phyloP scores from a whole-genome alignment of 2,329 filamentous ascomycete species.

The Bipolaris oryzae region DNA sequence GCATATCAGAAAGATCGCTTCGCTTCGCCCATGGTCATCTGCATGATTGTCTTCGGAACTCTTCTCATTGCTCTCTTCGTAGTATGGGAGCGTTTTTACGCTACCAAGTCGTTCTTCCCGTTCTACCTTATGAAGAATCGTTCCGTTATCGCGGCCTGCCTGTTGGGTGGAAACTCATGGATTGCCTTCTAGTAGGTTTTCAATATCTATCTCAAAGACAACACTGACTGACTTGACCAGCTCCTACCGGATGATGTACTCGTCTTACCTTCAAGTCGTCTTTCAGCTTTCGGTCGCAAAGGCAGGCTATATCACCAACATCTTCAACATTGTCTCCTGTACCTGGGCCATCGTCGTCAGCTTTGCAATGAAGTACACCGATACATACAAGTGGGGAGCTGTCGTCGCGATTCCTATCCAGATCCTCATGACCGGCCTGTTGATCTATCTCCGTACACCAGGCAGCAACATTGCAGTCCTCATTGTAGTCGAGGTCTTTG shows the following conservation, averaged over 20 bases:
- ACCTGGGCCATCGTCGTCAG: slow-evolving; percentile 26
- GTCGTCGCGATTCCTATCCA: slow-evolving; percentile 30
- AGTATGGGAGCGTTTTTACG: slow-evolving; percentile 47
- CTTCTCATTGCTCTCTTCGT: slow-evolving; percentile 42
- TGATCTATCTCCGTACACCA: slow-evolving; percentile 37
- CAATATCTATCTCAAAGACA: not conserved
- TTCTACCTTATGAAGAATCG: slow-evolving; percentile 55
- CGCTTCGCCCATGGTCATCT: slow-evolving; percentile 44
- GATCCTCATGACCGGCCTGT: slow-evolving; percentile 32
- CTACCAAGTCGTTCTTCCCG: slow-evolving; percentile 49
- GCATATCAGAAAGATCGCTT: slow-evolving; percentile 35
- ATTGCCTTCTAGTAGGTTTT: slow-evolving; percentile 32
- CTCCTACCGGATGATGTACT: slow-evolving; percentile 42
- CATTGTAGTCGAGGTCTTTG: slow-evolving; percentile 37
- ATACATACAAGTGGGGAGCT: slow-evolving; percentile 33
- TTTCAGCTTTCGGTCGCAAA: slow-evolving; percentile 23
- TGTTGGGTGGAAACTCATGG: slow-evolving; percentile 37
- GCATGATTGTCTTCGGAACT: slow-evolving; percentile 46
- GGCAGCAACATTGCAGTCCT: slow-evolving; percentile 30
- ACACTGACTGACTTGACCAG: slow-evolving; percentile 6
- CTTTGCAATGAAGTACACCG: slow-evolving; percentile 26
- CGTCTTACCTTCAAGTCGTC: slow-evolving; percentile 49
- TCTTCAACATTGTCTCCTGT: slow-evolving; percentile 31
- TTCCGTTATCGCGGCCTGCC: slow-evolving; percentile 58
- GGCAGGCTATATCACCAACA: slow-evolving; percentile 30